These are phyloP conservation scores for Xylariaceae sp. DNA, from an alignment of 2,329 filamentous ascomycete species.

Conservation along the genomic window DNA sequence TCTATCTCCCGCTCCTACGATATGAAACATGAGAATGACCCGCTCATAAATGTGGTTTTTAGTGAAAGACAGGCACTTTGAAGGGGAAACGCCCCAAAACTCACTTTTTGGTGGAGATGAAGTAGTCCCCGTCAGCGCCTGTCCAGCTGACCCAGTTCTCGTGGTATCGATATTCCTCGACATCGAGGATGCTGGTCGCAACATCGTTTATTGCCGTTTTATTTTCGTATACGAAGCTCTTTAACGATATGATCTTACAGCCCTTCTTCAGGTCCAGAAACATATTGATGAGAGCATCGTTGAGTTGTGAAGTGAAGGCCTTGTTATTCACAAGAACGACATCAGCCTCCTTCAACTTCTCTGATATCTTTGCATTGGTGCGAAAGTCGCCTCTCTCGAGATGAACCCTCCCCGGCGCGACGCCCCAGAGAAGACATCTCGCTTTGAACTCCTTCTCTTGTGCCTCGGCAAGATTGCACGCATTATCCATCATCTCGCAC, in stretches of 20 bases:
- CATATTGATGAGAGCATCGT: conserved; percentile 78
- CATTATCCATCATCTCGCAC: conserved; percentile 92
- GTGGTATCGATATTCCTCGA: conserved; percentile 58
- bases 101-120: conserved; percentile 75
- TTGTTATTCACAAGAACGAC: conserved; percentile 99
- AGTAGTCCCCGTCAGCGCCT: conserved; percentile 77
- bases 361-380: conserved; percentile 63
- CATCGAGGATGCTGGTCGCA: conserved; percentile 70
- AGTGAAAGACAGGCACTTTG: no score
- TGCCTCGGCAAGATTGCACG: conserved; percentile 73
- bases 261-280: conserved; percentile 92
- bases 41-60: no score
- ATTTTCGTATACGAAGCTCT: conserved; percentile 80
- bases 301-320: conserved; percentile 84
- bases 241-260: conserved; percentile 84
- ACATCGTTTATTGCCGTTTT: conserved; percentile 76
- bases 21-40: no score
- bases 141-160: conserved; percentile 90
- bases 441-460: conserved; percentile 80
- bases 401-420: conserved; percentile 72
- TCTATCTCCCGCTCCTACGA: no score
- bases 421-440: conserved; percentile 85
- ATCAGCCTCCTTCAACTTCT: conserved; percentile 76
- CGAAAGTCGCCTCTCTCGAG: conserved; percentile 84
- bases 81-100: no score